These are phyloP conservation scores for Hortiboletus campestris DNA, from an alignment of 768 basidiomycete genomes.

Conservation along the genomic window DNA sequence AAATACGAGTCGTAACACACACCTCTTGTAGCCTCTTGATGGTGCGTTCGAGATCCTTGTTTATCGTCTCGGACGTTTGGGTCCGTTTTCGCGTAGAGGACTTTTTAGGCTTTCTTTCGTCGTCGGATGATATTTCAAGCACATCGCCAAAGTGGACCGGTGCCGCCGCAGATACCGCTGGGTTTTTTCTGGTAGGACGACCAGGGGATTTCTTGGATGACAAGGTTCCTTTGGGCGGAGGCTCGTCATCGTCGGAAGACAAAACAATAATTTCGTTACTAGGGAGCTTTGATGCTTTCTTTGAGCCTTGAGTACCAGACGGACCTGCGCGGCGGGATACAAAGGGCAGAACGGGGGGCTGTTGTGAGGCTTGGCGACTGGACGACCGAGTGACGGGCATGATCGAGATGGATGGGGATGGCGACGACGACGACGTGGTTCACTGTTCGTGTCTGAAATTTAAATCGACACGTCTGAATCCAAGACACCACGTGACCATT, in stretches of 20 bases:
- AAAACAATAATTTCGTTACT: constrained; percentile 32
- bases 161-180: constrained; percentile 7
- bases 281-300: constrained; percentile 15
- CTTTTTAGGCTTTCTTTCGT: constrained; percentile 34
- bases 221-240: constrained; percentile 19
- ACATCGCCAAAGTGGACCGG: constrained; percentile 34
- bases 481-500: constrained; percentile 13
- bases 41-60: constrained; percentile 37
- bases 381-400: constrained; percentile 33
- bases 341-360: constrained; percentile 1
- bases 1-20: background rate
- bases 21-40: constrained; percentile 47
- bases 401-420: background rate
- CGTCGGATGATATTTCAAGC: constrained; percentile 60
- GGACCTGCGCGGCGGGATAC: constrained; percentile 6
- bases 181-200: constrained; percentile 19
- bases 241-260: constrained; percentile 33
- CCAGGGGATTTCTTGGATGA: constrained; percentile 10
- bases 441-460: constrained; percentile 16
- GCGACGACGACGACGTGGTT: background rate
- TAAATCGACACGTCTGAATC: no score
- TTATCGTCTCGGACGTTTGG: constrained; percentile 14
- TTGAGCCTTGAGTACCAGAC: constrained; percentile 5
- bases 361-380: constrained; percentile 15
- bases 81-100: constrained; percentile 10